These are phyloP conservation scores for Debaryomyces nepalensis DNA, from an alignment of 1,139 yeast genomes.

Conservation along the genomic window DNA sequence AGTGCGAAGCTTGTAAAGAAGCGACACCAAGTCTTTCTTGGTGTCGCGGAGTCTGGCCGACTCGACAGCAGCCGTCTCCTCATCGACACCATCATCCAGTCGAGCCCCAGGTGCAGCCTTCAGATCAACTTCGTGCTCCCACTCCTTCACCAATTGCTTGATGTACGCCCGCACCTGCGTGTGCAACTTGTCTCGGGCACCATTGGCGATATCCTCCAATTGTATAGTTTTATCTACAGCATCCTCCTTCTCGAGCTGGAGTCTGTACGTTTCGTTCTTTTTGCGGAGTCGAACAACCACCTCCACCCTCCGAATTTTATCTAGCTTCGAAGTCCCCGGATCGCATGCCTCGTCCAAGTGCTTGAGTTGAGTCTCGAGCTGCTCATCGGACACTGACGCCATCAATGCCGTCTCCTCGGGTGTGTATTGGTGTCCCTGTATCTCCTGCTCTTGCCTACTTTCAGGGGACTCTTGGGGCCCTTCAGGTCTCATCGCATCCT, in stretches of 20 bases:
- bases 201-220: slow-evolving; percentile 40
- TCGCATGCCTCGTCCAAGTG: slow-evolving; percentile 24
- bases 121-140: slow-evolving; percentile 38
- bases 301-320: slow-evolving; percentile 32
- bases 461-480: too few relatives aligned
- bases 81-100: slow-evolving; percentile 5
- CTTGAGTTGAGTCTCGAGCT: slow-evolving; percentile 27
- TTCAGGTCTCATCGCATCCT: slow-evolving; percentile 6
- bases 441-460: too few relatives aligned
- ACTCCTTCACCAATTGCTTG: slow-evolving; percentile 47
- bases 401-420: slow-evolving; percentile 12
- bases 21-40: slow-evolving; percentile 60
- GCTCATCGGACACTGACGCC: slow-evolving; percentile 24
- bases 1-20: slow-evolving; percentile 62
- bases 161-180: slow-evolving; percentile 54
- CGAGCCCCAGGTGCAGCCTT: slow-evolving; percentile 5
- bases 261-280: slow-evolving; percentile 23
- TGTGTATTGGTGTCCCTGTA: background rate
- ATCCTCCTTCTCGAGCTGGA: slow-evolving; percentile 26
- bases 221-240: slow-evolving; percentile 31
- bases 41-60: slow-evolving; percentile 51
- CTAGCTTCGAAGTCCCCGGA: slow-evolving; percentile 26
- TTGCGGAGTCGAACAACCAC: slow-evolving; percentile 22
- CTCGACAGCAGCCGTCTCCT: slow-evolving; percentile 13
- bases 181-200: slow-evolving; percentile 34